Percentiles rank a stretch among this genome's conserved stretches.
Conservation (phyloP, 306 rosid species). For the Canavalia ensiformis region DNA sequence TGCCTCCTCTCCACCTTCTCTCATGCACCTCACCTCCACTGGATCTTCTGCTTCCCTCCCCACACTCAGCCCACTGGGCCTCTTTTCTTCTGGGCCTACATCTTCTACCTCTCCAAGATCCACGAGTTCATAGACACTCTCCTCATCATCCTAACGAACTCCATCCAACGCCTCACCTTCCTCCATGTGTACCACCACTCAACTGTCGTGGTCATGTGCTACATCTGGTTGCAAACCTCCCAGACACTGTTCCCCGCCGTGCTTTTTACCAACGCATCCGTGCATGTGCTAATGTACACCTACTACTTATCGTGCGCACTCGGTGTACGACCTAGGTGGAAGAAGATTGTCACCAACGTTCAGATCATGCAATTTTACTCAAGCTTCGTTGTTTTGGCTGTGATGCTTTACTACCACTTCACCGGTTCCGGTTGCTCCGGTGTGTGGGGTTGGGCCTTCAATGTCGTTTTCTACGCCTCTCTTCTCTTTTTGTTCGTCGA, state of each 20-base stretch:
- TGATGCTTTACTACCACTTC: constrained; percentile 66
- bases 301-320: constrained; percentile 74
- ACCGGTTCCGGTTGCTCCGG: constrained; percentile 77
- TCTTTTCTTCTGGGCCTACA: constrained; percentile 93
- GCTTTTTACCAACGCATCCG: constrained; percentile 67
- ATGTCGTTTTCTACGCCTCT: constrained; percentile 67
- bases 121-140: constrained; percentile 82
- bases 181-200: constrained; percentile 96
- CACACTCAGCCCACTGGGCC: constrained; percentile 70
- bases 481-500: constrained; percentile 72
- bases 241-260: constrained; percentile 80
- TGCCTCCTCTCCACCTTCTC: constrained; percentile 61
- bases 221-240: constrained; percentile 66
- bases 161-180: constrained; percentile 71
- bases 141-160: constrained; percentile 68
- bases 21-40: constrained; percentile 51
- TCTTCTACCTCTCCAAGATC: constrained; percentile 89
- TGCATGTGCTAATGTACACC: constrained; percentile 84
- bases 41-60: constrained; percentile 72
- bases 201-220: constrained; percentile 72
- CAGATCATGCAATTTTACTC: constrained; percentile 75
- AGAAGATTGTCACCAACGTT: constrained; percentile 67
- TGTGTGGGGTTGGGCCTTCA: constrained; percentile 76
- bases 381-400: constrained; percentile 64
- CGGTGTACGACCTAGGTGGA: constrained; percentile 79